A percentile compares a stretch with the other conserved stretches of the same genome.
Evolutionary conservation across 2,329 filamentous ascomycete genomes (phyloP).

Genomic region (Ustulina deusta): DNA sequence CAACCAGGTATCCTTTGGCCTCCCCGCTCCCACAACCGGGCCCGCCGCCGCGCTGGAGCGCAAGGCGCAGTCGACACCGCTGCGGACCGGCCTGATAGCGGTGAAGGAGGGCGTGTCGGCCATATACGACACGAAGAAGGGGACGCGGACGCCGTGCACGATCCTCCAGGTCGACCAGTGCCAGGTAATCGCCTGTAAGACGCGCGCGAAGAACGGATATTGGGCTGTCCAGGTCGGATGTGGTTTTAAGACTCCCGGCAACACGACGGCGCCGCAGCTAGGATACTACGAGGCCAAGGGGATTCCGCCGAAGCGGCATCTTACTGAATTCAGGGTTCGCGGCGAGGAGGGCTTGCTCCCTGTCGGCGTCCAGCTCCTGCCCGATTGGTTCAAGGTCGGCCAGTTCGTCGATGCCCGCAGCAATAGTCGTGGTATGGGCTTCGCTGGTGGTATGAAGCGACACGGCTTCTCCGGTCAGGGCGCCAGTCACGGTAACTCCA

Average conservation of each 20-base stretch:
- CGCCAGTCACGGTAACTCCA: constrained; percentile 93
- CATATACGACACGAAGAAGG: constrained; percentile 78
- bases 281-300: constrained; percentile 89
- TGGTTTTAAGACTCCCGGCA: constrained; percentile 78
- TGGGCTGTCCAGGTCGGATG: constrained; percentile 91
- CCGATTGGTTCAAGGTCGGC: constrained; percentile 92
- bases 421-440: constrained; percentile 87
- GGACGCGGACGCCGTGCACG: constrained; percentile 85
- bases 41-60: constrained; percentile 71
- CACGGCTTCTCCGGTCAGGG: constrained; percentile 91
- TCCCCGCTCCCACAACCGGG: constrained; percentile 68
- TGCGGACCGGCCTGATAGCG: constrained; percentile 84
- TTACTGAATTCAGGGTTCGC: constrained; percentile 89
- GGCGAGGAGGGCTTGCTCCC: constrained; percentile 77
- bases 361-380: constrained; percentile 79
- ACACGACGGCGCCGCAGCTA: constrained; percentile 83
- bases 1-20: constrained; percentile 68
- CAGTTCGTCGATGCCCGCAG: constrained; percentile 90
- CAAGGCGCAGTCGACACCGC: constrained; percentile 68
- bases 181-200: constrained; percentile 90
- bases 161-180: constrained; percentile 94
- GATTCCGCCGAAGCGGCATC: constrained; percentile 83
- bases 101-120: constrained; percentile 97
- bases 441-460: constrained; percentile 97
- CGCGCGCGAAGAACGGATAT: constrained; percentile 83